Base-by-base conservation (phyloP, 2,329 filamentous ascomycete species). In the Colletotrichum plurivorum region DNA sequence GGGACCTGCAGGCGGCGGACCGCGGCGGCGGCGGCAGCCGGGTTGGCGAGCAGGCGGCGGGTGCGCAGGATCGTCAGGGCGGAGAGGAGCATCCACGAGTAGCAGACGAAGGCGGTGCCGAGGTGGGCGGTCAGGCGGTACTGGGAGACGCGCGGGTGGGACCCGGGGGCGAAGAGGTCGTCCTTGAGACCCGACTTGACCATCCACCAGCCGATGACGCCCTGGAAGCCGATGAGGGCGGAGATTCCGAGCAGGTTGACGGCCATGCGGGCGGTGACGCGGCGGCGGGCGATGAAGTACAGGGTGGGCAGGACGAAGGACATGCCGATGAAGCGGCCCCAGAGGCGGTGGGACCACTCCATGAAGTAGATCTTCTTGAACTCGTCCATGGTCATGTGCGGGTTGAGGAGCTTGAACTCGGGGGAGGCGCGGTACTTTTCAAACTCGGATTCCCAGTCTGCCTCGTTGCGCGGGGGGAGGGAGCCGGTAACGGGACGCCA, bases 351-450 rank as follows among this genome's bases (percentile, higher is more conserved):
- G 51, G 92, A 90, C 96, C 96, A 99, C 85, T 99, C 96, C 96
- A 98, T 98, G 81, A 93, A 99, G 87, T 98, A 99, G 73, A 99
- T 99, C 79, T 96, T 92, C 82, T 98, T 98, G 85, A 98, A 99
- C 79, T 99, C 96, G 67, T 91, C 88, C 65, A 99, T 86, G 39
- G 89, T 92, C 96, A 99, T 99, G 79, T 94, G 89, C 39, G 95
- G 92, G 83, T 99, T 99, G 74, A 99, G 87, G 71, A 94, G 88
- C 77, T 93, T 90, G 84, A 95, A 99, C 81, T 99, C 96, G 71
- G 96, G 96, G 20, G 94, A 97, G 51, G 92, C 89, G 73, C 92
- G 92, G 85, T 99, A 99, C 81, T 97, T 96, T 64, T 90, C 85
- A 83, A 98, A 99, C 77, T 98, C 96, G 72, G 91, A 90, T 74